Percentiles rank a stretch among this genome's conserved stretches.
Conservation (phyloP, 192 early-diverging fungal species). For the Umbelopsis vinacea region DNA sequence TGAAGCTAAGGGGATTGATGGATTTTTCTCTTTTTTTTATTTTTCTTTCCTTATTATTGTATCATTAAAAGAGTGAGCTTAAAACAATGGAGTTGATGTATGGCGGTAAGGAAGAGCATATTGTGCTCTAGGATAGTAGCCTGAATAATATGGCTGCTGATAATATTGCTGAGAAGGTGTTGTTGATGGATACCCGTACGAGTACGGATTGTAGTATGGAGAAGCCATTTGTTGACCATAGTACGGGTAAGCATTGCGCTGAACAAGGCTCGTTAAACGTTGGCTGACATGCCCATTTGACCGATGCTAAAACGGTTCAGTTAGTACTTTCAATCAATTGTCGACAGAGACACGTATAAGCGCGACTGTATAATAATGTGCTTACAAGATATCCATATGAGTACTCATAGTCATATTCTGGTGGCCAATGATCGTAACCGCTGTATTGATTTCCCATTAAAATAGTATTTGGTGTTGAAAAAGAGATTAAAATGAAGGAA, state of each 20-base stretch:
- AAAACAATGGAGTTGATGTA: not conserved
- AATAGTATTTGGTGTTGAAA: not conserved
- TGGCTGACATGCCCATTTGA: not conserved
- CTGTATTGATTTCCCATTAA: not conserved
- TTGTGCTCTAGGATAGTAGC: not conserved
- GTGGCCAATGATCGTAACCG: not conserved
- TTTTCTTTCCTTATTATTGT: not conserved
- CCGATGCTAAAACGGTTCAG: not conserved
- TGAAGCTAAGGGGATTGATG: too few relatives aligned
- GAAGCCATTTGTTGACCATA: slow-evolving; percentile 1
- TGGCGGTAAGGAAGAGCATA: not conserved
- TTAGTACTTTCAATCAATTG: not conserved
- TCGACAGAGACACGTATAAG: not conserved
- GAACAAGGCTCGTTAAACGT: not conserved
- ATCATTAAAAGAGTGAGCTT: not conserved
- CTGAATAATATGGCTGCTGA: not conserved
- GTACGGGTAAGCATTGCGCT: not conserved
- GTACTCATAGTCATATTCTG: slow-evolving; percentile 4
- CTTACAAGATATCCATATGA: not conserved
- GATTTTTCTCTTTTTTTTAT: not conserved
- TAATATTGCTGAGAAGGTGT: not conserved
- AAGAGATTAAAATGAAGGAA: not conserved
- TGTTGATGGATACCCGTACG: not conserved
- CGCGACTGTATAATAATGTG: not conserved
- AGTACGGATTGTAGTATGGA: not conserved